These are phyloP conservation scores for Fusarium sororula DNA, from an alignment of 2,329 filamentous ascomycete species.

Conservation along the genomic window DNA sequence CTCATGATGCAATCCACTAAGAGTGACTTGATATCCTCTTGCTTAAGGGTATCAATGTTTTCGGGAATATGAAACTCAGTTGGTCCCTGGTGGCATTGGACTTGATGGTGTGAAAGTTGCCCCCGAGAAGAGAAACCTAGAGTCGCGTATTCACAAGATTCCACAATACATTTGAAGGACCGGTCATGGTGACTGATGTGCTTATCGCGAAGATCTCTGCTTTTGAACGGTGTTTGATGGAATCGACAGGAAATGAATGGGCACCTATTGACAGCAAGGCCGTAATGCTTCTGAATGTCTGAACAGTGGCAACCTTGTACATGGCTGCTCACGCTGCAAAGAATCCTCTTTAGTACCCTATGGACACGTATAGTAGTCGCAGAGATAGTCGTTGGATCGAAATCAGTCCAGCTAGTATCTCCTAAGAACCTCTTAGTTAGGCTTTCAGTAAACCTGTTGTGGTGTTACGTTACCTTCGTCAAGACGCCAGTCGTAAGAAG, in stretches of 20 bases:
- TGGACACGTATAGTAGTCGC: not conserved
- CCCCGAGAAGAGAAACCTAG: not conserved
- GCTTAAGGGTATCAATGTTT: too few relatives aligned
- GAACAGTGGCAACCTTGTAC: not conserved
- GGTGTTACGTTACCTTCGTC: not conserved
- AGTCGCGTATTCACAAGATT: not conserved
- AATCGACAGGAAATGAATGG: not conserved
- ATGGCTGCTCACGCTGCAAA: not conserved
- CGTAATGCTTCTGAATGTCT: not conserved
- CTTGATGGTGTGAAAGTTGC: too few relatives aligned
- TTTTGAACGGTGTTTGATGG: too few relatives aligned
- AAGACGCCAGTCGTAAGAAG: not conserved
- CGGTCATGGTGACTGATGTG: not conserved
- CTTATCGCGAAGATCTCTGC: not conserved
- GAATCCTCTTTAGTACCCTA: not conserved
- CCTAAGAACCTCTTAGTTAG: too few relatives aligned
- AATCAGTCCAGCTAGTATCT: not conserved
- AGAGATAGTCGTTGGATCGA: not conserved
- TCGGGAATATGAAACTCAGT: too few relatives aligned
- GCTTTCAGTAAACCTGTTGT: too few relatives aligned
- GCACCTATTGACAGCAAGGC: not conserved
- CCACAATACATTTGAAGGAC: not conserved
- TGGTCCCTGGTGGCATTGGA: too few relatives aligned
- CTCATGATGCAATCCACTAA: too few relatives aligned
- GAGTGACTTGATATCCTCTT: too few relatives aligned